Evolutionary conservation across 148 eudicot species (phyloP).

Genomic region (Salicornia ramosissima): DNA sequence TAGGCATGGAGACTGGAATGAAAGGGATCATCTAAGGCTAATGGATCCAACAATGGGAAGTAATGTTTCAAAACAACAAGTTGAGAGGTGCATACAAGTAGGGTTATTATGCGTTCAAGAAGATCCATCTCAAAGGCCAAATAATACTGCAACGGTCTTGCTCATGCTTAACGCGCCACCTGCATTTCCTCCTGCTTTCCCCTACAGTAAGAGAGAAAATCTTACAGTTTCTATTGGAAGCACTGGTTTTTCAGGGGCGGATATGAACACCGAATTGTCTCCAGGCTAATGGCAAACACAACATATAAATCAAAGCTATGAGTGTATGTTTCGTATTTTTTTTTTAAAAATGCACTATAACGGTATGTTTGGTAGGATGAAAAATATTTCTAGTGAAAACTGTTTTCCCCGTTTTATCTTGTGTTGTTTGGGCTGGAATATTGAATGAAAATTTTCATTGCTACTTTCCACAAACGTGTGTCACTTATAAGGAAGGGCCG

Average conservation of each 20-base stretch:
- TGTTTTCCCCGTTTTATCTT: no score
- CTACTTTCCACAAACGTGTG: no score
- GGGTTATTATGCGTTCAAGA: conserved; percentile 19
- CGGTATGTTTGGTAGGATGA: no score
- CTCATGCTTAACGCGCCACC: conserved; percentile 21
- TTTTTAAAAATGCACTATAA: no score
- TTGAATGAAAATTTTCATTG: no score
- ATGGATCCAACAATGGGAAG: conserved; percentile 18
- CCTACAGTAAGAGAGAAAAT: not conserved
- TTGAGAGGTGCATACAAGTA: conserved; percentile 21
- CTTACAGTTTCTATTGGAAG: not conserved
- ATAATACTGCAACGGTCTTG: conserved; percentile 17
- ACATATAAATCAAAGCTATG: no score
- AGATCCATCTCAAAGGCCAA: conserved; percentile 28
- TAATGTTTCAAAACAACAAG: conserved; percentile 8
- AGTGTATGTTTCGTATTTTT: no score
- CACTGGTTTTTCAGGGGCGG: not conserved
- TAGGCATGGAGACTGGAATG: conserved; percentile 25
- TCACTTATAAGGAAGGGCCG: no score
- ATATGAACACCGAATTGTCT: not conserved
- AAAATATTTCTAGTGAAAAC: no score
- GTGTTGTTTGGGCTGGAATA: no score
- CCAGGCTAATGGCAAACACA: not conserved
- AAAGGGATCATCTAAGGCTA: conserved; percentile 8
- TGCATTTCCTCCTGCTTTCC: conserved; percentile 3